Evolutionary conservation across 2,329 filamentous ascomycete genomes (phyloP), one percentile per base, ranked within the genome.

Genomic region (Trichothecium sympodiale): DNA sequence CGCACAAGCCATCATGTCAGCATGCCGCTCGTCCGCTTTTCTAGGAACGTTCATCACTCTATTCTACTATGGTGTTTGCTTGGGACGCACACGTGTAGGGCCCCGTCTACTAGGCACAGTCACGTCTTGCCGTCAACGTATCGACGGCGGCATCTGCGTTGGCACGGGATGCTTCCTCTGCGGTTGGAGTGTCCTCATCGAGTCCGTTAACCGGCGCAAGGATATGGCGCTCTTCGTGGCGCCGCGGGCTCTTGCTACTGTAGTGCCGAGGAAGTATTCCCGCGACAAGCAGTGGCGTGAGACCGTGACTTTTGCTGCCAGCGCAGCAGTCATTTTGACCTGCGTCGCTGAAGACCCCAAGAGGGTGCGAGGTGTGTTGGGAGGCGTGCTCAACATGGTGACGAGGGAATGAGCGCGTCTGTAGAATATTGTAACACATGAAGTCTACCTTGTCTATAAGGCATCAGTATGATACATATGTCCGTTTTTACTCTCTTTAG

Each of bases 21-120:
- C 83, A 2, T 58, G 69, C 8, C 74, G 80, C 23, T 88, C 83
- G 5, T 87, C 84, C 0, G 69, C 80, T 1, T 91, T 93, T 53
- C 68, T 94, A 2, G 83, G 77, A 3, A 62, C 76, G 1, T 93
- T 89, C 55, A 81, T 93, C 44, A 65, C 75, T 1, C 61, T 87
- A 9, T 91, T 89, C 54, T 93, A 88, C 61, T 93, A 93, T 53
- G 78, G 81, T 18, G 81, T 93, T 4, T 94, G 86, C 52, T 72
- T 93, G 0, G 67, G 76, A 5, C 74, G 86, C 31, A 87, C 79
- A 2, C 70, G 83, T 9, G 41, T 91, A 6, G 85, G 85, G 0
- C 86, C 86, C 0, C 71, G 54, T 25, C 16, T 89, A 10, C 60
- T 88, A 17, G 71, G 74, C n/a, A 62, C 52, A 14, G 67, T 74